These are phyloP conservation scores for Wallemia ichthyophaga DNA, from an alignment of 1,284 basidiomycete species.

Conservation along the genomic window DNA sequence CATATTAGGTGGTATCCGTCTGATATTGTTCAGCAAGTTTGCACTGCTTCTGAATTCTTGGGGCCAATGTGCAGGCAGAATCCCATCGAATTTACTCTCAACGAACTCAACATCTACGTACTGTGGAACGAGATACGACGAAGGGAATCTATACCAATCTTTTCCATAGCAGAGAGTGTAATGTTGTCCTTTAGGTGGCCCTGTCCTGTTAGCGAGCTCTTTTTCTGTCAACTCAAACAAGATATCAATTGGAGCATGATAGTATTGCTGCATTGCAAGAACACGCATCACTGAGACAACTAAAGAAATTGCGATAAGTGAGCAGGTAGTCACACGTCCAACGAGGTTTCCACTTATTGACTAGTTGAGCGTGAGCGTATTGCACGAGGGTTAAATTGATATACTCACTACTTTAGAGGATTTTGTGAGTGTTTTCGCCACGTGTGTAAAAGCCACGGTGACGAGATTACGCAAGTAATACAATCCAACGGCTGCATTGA, in stretches of 20 bases:
- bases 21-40: constrained; percentile 34
- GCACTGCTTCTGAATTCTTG: constrained; percentile 13
- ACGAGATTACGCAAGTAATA: constrained; percentile 13
- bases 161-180: constrained; percentile 47
- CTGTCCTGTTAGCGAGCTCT: constrained; percentile 36
- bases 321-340: constrained; percentile 23
- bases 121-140: constrained; percentile 60
- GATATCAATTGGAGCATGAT: constrained; percentile 59
- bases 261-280: constrained; percentile 54
- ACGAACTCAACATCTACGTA: constrained; percentile 56
- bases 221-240: constrained; percentile 37
- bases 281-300: constrained; percentile 48
- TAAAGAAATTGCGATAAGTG: constrained; percentile 30
- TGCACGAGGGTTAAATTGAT: too few species aligned
- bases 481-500: constrained; percentile 67
- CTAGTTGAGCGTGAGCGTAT: constrained; percentile 17
- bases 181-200: constrained; percentile 5
- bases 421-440: not conserved
- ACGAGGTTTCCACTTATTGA: constrained; percentile 47
- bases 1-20: constrained; percentile 30
- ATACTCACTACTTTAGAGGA: not conserved
- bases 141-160: constrained; percentile 88
- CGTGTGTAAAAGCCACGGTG: not conserved
- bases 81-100: constrained; percentile 62
- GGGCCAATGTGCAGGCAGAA: constrained; percentile 39